Base-by-base conservation (phyloP, 768 basidiomycete species). In the Phallus indusiatus region DNA sequence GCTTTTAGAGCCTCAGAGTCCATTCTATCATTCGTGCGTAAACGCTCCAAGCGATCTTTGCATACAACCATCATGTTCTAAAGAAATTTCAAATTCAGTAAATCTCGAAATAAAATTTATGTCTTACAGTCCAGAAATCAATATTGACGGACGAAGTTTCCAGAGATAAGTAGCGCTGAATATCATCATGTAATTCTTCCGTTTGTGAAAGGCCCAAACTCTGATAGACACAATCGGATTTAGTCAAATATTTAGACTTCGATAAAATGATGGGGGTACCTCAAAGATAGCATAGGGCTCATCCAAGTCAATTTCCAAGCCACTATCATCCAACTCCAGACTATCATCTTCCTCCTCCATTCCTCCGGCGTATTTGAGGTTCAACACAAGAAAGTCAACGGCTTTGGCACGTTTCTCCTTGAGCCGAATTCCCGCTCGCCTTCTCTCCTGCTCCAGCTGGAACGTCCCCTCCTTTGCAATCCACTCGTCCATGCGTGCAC, bases 1-100 rank as follows among this genome's bases (percentile, higher is more conserved):
- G 84, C 84, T 56, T 83, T 86, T 11, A 62, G 21, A 35, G 60
- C 65, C 14, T 65, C 61, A n/a, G 77, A 71, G 11, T 85, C 86
- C 68, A 84, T 76, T n/a, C 78, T 75, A 64, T 77, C 78, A 69
- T 76, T 80, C 42, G 72, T 74, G 64, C 81, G 83, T 66, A 94
- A 80, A 46, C 81, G 78, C 53, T 96, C 93, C 28, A 97, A 70
- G 18, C 86, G 85, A 69, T 95, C 88, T 66, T 92, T 90, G 72
- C 93, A 96, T 3, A 99, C 86, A 9, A 95, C 90, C 84, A 94
- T 89, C 92, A 99, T 96, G 65, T 96, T 89, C 90, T 96, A 65
- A 10, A 47, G 11, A 16, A 36, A 54, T 66, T 17, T 66, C 47
- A 46, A n/a, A 21, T 49, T 18, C 48, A 6, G 16, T 58, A 16